Evolutionary conservation across 345 rosid genomes (phyloP), one percentile per base, ranked within the genome.

Genomic region (Combretum micranthum): DNA sequence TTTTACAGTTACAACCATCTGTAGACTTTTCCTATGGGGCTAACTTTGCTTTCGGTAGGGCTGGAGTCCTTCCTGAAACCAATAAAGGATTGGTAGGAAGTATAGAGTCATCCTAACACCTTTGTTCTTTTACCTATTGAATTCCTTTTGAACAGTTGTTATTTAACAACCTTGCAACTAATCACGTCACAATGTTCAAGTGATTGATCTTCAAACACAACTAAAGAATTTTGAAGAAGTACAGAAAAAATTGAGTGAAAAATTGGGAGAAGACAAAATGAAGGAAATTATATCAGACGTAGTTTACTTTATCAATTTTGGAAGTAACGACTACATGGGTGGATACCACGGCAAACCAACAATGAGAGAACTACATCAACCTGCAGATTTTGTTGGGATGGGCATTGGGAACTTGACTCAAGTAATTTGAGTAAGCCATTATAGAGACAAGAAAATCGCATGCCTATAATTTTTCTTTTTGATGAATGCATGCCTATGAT

Each of bases 31-130:
- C 48, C 15, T 23, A 37, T 20, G 83, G 81, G 44, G 80, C 55
- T 5, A 78, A 78, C 69, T 78, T 81, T 57, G 81, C 83, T 17
- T 81, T 83, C 0, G 83, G 80, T 15, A 80, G 83, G 12, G 83
- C 63, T 10, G 87, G 83, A 13, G 63, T 81, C 51, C 83, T 81
- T 15, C 63, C 76, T n/a, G 77, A 75, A 46, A 78, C 80, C 60
- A 65, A 78, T 58, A 74, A 60, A 44, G 86, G 80, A 4, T 2
- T 53, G 72, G 83, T 81, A 50, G 51, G 64, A 1, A 22, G 39
- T 59, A 19, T 20, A 21, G 44, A 55, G 13, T n/a, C n/a, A 16
- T n/a, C n/a, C 21, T 12, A 39, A 15, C 3, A n/a, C 42, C 37
- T 55, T 32, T 23, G 7, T n/a, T 43, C 37, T 42, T 2, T 43